phyloP scores from a whole-genome alignment of 1,139 yeast genomes.

The Scheffersomyces illinoinensis region DNA sequence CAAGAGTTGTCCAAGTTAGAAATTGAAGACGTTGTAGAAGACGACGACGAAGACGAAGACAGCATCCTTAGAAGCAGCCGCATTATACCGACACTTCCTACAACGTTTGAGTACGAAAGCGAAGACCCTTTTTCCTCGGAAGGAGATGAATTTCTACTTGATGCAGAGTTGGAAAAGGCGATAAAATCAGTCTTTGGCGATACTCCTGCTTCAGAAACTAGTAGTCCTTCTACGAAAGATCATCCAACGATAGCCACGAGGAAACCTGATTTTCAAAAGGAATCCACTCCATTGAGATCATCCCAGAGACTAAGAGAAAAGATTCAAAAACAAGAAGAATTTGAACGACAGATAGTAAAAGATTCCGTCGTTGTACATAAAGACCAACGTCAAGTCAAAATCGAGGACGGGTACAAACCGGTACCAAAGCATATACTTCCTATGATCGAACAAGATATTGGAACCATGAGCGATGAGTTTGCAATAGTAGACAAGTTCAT shows the following conservation, averaged over 20 bases:
- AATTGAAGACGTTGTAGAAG: conserved; percentile 1
- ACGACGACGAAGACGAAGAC: conserved; percentile 6
- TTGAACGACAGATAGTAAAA: neutral
- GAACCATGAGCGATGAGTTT: conserved; percentile 12
- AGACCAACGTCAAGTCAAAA: neutral
- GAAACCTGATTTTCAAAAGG: neutral
- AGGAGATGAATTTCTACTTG: conserved; percentile 4
- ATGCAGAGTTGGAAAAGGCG: conserved; percentile 11
- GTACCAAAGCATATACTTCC: conserved; percentile 17
- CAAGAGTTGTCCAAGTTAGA: neutral
- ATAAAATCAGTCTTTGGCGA: conserved; percentile 2
- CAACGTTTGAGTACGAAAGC: neutral
- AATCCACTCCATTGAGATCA: neutral
- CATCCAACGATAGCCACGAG: neutral
- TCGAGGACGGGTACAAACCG: conserved; percentile 8
- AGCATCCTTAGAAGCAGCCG: neutral
- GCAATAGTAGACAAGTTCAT: conserved; percentile 14
- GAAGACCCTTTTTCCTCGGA: neutral
- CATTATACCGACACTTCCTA: neutral
- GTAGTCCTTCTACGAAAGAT: neutral
- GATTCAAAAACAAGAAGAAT: neutral
- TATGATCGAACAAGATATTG: conserved; percentile 13
- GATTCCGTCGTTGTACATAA: neutral
- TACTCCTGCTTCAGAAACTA: neutral
- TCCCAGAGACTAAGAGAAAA: neutral